A percentile compares a stretch with the other conserved stretches of the same genome.
These are phyloP conservation scores for Paraurostyla sp. DNA, from an alignment of 73 alveolate species.

Conservation along the genomic window DNA sequence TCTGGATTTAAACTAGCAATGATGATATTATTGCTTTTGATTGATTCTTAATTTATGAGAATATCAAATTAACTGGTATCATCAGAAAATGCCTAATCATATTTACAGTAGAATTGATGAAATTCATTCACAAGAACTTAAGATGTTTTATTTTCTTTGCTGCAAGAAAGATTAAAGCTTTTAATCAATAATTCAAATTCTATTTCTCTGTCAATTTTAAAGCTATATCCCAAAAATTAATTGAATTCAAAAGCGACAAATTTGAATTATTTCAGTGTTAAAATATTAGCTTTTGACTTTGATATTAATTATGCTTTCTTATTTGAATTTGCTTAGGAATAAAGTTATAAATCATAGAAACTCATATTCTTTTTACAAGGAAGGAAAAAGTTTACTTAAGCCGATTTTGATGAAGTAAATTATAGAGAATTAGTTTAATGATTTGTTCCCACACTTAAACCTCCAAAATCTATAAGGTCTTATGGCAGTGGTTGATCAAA, in stretches of 20 bases:
- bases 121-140: not conserved
- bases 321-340: not conserved
- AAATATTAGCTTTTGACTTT: not conserved
- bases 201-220: slow-evolving; percentile 26
- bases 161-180: not conserved
- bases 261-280: not conserved
- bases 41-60: not conserved
- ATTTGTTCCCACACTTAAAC: not conserved
- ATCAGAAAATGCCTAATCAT: not conserved
- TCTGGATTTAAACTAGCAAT: not conserved
- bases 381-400: too few relatives aligned
- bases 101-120: not conserved
- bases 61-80: not conserved
- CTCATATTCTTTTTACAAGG: slow-evolving; percentile 22
- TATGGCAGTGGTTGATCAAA: not conserved
- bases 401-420: too few relatives aligned
- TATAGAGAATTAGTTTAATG: too few relatives aligned
- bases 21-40: not conserved
- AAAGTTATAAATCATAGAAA: not conserved
- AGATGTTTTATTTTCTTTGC: not conserved
- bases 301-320: not conserved
- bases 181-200: slow-evolving; percentile 7
- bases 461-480: not conserved
- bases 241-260: not conserved
- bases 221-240: not conserved